Base-by-base conservation (phyloP, 106 monocot species). In the Ottelia alismoides region DNA sequence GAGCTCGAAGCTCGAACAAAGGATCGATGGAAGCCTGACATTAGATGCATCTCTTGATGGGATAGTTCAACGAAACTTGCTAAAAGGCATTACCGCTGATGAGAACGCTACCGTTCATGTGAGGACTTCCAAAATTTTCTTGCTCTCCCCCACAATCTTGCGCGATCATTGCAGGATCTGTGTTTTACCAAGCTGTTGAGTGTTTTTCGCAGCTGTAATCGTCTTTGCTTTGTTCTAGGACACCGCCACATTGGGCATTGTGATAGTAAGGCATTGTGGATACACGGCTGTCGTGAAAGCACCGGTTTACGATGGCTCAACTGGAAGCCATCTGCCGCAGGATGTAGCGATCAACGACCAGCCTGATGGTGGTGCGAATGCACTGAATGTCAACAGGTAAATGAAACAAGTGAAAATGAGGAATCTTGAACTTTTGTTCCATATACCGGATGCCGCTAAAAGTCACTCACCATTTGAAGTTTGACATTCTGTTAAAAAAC, bases 361-460 rank as follows among this genome's bases (percentile, higher is more conserved):
- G 29, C 87, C 73, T 55, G 80, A 88, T 71, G 93, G 93, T 62
- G 93, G 93, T 73, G 72, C 87, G 25, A 74, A 81, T 80, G 74
- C 87, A 30, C 73, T 88, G 50, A 94, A 88, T 55, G 61, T 83
- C 24, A 94, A 88, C 75, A 94, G 93, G 87, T 94, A n/a, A n/a
- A n/a, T n/a, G n/a, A n/a, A n/a, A n/a, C n/a, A n/a, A n/a, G n/a
- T n/a, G n/a, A n/a, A n/a, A n/a, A n/a, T n/a, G n/a, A n/a, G n/a
- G n/a, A n/a, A n/a, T n/a, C n/a, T n/a, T n/a, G n/a, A n/a, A n/a
- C n/a, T n/a, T n/a, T n/a, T n/a, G n/a, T n/a, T n/a, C n/a, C n/a
- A n/a, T n/a, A n/a, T n/a, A n/a, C n/a, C n/a, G n/a, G n/a, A n/a
- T n/a, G n/a, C n/a, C n/a, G n/a, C n/a, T n/a, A n/a, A n/a, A n/a